These are phyloP conservation scores for Herpetomonas tarakana DNA, from an alignment of 208 protist genomes.

Conservation along the genomic window DNA sequence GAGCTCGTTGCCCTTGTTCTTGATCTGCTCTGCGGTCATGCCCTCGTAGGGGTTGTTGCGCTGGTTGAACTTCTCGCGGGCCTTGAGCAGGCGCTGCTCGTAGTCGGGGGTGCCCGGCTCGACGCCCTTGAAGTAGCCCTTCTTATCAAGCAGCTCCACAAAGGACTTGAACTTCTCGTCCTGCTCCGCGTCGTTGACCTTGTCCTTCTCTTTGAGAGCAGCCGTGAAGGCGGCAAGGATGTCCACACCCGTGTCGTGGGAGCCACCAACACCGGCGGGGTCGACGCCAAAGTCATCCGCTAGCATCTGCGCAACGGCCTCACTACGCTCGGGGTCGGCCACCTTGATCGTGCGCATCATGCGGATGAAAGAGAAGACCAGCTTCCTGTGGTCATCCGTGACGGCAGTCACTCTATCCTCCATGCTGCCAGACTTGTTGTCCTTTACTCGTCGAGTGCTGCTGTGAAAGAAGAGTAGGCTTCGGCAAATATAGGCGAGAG, in stretches of 20 bases:
- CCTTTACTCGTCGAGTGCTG: neutral
- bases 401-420: constrained; percentile 28
- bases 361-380: constrained; percentile 84
- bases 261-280: constrained; percentile 58
- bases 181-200: constrained; percentile 40
- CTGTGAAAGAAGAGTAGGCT: neutral
- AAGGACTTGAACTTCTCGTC: constrained; percentile 89
- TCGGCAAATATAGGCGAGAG: constrained; percentile 6
- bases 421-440: constrained; percentile 11
- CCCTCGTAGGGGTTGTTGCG: constrained; percentile 91
- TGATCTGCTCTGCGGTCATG: constrained; percentile 89
- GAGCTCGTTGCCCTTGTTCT: constrained; percentile 91
- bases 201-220: constrained; percentile 45
- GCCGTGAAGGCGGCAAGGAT: constrained; percentile 53
- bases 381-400: constrained; percentile 78
- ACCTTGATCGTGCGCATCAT: constrained; percentile 54
- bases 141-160: constrained; percentile 81
- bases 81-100: constrained; percentile 71
- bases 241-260: constrained; percentile 66
- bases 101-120: constrained; percentile 79
- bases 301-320: constrained; percentile 58
- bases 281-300: constrained; percentile 78
- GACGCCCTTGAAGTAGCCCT: constrained; percentile 88
- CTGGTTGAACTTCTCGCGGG: constrained; percentile 84
- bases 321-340: constrained; percentile 29